Evolutionary conservation across 2,329 filamentous ascomycete species (phyloP).

Genomic region (Dothidotthia symphoricarpi): DNA sequence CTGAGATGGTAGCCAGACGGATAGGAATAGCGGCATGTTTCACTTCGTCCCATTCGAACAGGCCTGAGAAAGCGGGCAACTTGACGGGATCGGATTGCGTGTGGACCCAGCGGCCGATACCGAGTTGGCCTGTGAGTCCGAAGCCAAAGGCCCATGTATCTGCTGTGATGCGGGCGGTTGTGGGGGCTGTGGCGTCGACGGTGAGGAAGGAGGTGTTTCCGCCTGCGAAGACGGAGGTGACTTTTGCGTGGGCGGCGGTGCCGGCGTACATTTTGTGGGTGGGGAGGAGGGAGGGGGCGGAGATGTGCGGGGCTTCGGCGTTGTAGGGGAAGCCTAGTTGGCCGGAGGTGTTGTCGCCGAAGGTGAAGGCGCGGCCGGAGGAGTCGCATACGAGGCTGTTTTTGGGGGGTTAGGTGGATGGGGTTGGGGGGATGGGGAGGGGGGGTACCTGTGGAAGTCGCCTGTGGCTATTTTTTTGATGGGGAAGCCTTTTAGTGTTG

Average conservation of each 20-base stretch:
- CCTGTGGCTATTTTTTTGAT: constrained; percentile 76
- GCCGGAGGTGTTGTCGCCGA: constrained; percentile 89
- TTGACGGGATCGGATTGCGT: constrained; percentile 74
- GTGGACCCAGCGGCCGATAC: constrained; percentile 87
- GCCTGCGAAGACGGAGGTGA: constrained; percentile 79
- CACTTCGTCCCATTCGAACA: constrained; percentile 83
- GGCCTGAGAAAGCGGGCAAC: constrained; percentile 76
- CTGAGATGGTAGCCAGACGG: constrained; percentile 67
- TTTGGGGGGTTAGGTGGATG: too few species aligned
- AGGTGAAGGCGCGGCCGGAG: constrained; percentile 75
- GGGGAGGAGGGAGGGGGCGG: constrained; percentile 69
- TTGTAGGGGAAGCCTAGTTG: constrained; percentile 81
- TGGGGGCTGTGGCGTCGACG: constrained; percentile 69
- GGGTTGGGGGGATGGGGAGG: too few species aligned
- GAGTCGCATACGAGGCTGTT: constrained; percentile 75
- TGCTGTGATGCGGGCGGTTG: constrained; percentile 59
- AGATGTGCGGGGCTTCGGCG: constrained; percentile 60
- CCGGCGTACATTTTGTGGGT: constrained; percentile 71
- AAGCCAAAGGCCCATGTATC: constrained; percentile 87
- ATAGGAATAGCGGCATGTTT: constrained; percentile 71
- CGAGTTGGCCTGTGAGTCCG: constrained; percentile 79
- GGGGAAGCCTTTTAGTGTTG: constrained; percentile 66
- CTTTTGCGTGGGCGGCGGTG: constrained; percentile 60
- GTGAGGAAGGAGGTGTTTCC: constrained; percentile 86
- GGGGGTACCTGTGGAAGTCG: constrained; percentile 83